Evolutionary conservation across 2,329 filamentous ascomycete genomes (phyloP), one percentile per base, ranked within the genome.

Genomic region (Fusarium sp.): DNA sequence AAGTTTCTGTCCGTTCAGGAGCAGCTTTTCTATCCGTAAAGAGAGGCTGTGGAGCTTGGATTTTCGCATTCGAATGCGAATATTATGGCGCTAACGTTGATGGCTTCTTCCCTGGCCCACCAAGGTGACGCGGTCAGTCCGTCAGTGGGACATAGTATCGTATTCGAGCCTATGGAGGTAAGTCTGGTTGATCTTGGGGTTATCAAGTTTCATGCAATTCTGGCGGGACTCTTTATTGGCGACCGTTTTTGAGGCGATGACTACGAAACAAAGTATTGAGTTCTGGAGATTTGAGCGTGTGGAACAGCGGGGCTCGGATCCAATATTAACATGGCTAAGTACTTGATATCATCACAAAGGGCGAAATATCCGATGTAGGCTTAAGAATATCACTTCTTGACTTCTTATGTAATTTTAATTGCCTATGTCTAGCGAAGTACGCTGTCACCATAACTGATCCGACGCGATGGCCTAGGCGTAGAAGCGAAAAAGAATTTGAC

Each of bases 31-130:
- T n/a, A 13, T 48, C 23, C 26, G 18, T 39, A 19, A 6, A 19
- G 1, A 31, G 12, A 11, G n/a, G n/a, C 5, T 30, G 12, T 18
- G 31, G 26, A 25, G 42, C 8, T 30, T 51, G 3, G 8, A 7
- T 50, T 46, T 65, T 64, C 61, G 62, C 45, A 64, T 58, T 63
- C 23, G 26, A 64, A 64, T 64, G 45, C 52, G 62, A 65, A 64
- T 64, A 65, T 46, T 64, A n/a, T 9, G 4, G 30, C 18, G 23
- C 45, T 51, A 51, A 12, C 0, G 4, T 5, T 14, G 12, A 28
- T 37, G 23, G 4, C 4, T 25, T 37, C n/a, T 16, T 51, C 19
- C 11, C 13, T 9, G 49, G 31, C 31, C 62, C 59, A 65, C 51
- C 30, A 21, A 42, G 11, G n/a, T 58, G 51, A 65, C 60, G 52